A percentile compares a stretch with the other conserved stretches of the same genome.
These are phyloP conservation scores for Fraxinus americana DNA, from an alignment of 257 asterid genomes.

Conservation along the genomic window DNA sequence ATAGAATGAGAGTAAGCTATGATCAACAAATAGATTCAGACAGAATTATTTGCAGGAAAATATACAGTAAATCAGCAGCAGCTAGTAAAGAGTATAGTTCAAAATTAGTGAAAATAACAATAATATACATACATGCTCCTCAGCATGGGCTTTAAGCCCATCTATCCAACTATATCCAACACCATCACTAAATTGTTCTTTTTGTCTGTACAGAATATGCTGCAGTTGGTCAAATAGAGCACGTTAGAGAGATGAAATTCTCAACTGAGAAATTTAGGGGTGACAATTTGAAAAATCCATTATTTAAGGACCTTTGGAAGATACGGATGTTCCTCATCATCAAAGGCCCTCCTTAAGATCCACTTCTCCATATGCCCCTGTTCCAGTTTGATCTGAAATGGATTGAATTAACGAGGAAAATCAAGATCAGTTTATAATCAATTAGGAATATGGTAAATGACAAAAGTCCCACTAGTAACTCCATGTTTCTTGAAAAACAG, in stretches of 20 bases:
- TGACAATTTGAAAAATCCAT: background rate
- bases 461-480: background rate
- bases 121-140: conserved; percentile 51
- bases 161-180: conserved; percentile 99
- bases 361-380: conserved; percentile 89
- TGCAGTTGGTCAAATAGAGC: conserved; percentile 40
- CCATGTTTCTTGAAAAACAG: background rate
- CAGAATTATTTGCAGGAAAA: background rate
- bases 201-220: conserved; percentile 93
- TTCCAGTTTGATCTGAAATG: conserved; percentile 67
- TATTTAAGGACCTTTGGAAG: conserved; percentile 77
- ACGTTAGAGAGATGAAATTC: conserved; percentile 19
- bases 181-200: conserved; percentile 97
- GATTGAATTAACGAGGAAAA: conserved; percentile 12
- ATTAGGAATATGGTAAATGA: background rate
- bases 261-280: background rate
- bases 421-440: background rate
- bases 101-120: background rate
- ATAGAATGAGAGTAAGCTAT: background rate
- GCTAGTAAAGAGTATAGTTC: background rate
- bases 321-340: conserved; percentile 82
- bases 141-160: conserved; percentile 95
- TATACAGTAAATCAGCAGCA: background rate
- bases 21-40: background rate
- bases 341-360: conserved; percentile 91